phyloP scores from a whole-genome alignment of 2,329 filamentous ascomycete genomes.

The Diaporthe velutina region DNA sequence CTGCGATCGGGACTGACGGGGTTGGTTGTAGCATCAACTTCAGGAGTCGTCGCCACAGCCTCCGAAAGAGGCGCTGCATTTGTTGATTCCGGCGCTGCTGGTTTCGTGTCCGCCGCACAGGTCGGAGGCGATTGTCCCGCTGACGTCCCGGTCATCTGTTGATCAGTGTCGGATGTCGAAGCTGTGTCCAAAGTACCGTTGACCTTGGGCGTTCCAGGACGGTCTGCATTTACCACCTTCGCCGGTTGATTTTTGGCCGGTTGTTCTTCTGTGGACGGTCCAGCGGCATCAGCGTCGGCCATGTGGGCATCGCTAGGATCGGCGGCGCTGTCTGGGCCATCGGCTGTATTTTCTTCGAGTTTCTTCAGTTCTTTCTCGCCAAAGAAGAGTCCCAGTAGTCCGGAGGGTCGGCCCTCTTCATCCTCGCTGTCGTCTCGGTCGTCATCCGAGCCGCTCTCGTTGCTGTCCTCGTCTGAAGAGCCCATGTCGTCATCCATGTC shows the following conservation, averaged over 20 bases:
- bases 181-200: not conserved
- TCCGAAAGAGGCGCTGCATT: slow-evolving; percentile 42
- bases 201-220: not conserved
- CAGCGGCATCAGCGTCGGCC: slow-evolving; percentile 40
- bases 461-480: slow-evolving; percentile 67
- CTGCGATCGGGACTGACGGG: slow-evolving; percentile 59
- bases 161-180: slow-evolving; percentile 44
- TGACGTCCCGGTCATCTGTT: not conserved
- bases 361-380: slow-evolving; percentile 69
- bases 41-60: slow-evolving; percentile 53
- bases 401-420: slow-evolving; percentile 57
- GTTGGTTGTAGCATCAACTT: slow-evolving; percentile 59
- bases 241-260: not conserved
- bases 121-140: not conserved
- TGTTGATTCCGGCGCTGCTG: slow-evolving; percentile 45
- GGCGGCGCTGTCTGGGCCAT: slow-evolving; percentile 43
- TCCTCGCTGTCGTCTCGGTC: slow-evolving; percentile 57
- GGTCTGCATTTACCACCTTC: not conserved
- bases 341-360: slow-evolving; percentile 58
- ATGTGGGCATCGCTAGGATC: slow-evolving; percentile 41
- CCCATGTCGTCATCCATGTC: slow-evolving; percentile 78
- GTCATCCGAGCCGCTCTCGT: slow-evolving; percentile 54
- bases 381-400: slow-evolving; percentile 70
- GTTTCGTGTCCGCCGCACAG: not conserved
- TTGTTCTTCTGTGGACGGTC: not conserved